phyloP scores from a whole-genome alignment of 768 basidiomycete species.

The Rhodotorula diobovata region DNA sequence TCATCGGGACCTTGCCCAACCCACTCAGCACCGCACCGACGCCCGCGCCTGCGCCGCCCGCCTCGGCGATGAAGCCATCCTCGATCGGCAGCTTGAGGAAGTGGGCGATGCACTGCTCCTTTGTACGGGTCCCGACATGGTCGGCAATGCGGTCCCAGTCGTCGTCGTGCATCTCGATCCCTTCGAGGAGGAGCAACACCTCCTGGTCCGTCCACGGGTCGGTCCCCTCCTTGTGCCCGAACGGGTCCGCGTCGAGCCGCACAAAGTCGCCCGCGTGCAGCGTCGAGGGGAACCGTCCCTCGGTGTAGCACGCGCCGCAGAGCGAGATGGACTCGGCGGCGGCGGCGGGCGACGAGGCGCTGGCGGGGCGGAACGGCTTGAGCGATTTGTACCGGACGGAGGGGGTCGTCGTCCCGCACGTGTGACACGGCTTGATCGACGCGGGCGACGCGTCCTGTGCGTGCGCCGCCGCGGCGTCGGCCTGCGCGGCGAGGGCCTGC shows the following conservation, averaged over 20 bases:
- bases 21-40: constrained; percentile 71
- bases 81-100: constrained; percentile 96
- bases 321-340: constrained; percentile 77
- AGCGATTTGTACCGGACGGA: constrained; percentile 82
- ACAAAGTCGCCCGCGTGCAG: constrained; percentile 99
- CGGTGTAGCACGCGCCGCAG: constrained; percentile 87
- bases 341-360: not conserved
- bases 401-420: constrained; percentile 81
- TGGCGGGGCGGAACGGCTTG: constrained; percentile 51
- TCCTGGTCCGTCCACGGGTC: constrained; percentile 89
- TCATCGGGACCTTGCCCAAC: constrained; percentile 59
- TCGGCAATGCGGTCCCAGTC: constrained; percentile 91
- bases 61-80: constrained; percentile 70
- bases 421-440: constrained; percentile 73
- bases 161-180: constrained; percentile 95
- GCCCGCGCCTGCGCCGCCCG: constrained; percentile 55
- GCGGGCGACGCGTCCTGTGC: constrained; percentile 62
- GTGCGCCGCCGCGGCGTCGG: constrained; percentile 67
- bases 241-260: constrained; percentile 42
- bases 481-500: constrained; percentile 65
- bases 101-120: constrained; percentile 91
- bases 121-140: constrained; percentile 83
- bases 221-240: constrained; percentile 47
- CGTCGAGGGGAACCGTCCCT: constrained; percentile 89
- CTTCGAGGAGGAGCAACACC: constrained; percentile 80